These are phyloP conservation scores for Diplocarpon mali DNA, from an alignment of 2,329 filamentous ascomycete species.

Conservation along the genomic window DNA sequence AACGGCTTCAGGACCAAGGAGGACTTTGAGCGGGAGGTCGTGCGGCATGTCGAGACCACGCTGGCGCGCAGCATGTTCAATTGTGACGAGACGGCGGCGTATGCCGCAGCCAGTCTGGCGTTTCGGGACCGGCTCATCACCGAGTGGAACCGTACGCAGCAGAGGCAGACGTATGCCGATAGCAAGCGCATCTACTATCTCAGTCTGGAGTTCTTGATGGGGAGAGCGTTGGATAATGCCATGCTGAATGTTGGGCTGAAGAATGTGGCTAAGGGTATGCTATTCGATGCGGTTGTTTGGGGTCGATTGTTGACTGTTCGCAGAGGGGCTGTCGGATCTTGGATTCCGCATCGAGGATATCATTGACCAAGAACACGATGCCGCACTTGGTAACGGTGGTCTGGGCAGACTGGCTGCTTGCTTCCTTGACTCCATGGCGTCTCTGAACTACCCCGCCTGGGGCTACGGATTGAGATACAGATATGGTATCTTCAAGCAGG, in stretches of 20 bases:
- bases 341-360: conserved; percentile 97
- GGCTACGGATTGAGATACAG: conserved; percentile 92
- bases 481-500: conserved; percentile 99
- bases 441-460: conserved; percentile 93
- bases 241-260: conserved; percentile 95
- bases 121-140: conserved; percentile 88
- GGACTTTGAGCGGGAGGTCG: conserved; percentile 76
- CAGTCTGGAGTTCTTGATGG: conserved; percentile 96
- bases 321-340: conserved; percentile 76
- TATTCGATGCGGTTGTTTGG: neutral
- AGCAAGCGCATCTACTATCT: conserved; percentile 95
- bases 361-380: conserved; percentile 89
- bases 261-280: conserved; percentile 64
- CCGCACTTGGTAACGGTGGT: conserved; percentile 90
- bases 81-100: conserved; percentile 89
- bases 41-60: conserved; percentile 92
- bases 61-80: conserved; percentile 95
- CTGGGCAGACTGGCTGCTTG: conserved; percentile 90
- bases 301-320: conserved; percentile 6
- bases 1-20: conserved; percentile 67
- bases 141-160: conserved; percentile 97
- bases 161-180: conserved; percentile 83
- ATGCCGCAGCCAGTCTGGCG: conserved; percentile 80
- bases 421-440: conserved; percentile 92
- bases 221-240: conserved; percentile 89